Evolutionary conservation across 2,329 filamentous ascomycete species (phyloP).

Genomic region (Aspergillus flavus): DNA sequence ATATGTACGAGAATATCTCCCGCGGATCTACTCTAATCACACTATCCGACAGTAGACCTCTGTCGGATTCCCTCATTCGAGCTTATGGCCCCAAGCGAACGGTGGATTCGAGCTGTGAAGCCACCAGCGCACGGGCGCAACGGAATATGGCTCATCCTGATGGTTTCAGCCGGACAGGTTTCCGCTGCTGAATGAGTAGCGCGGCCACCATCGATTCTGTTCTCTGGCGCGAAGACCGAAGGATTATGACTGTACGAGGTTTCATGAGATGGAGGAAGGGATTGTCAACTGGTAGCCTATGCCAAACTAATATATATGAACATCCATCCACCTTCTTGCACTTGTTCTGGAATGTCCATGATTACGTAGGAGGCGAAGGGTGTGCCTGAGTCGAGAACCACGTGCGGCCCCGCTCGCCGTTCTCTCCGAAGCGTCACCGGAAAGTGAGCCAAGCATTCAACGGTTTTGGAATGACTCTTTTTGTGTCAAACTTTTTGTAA

Average conservation of each 20-base stretch:
- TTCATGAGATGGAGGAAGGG: conserved; percentile 9
- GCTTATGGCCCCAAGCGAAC: neutral
- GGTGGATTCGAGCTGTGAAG: neutral
- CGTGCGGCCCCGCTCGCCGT: conserved; percentile 12
- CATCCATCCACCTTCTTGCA: neutral
- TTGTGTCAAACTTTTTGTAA: neutral
- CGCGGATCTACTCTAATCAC: neutral
- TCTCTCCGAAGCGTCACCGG: conserved; percentile 6
- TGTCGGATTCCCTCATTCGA: neutral
- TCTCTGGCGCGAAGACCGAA: neutral
- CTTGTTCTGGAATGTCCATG: neutral
- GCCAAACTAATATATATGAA: neutral
- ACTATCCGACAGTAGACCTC: neutral
- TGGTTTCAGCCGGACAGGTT: neutral
- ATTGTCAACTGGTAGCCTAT: neutral
- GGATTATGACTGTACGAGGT: conserved; percentile 23
- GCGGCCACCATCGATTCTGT: neutral
- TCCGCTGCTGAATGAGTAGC: neutral
- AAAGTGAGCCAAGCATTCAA: neutral
- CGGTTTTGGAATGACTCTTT: neutral
- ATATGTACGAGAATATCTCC: neutral
- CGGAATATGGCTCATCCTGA: neutral
- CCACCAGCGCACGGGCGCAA: neutral
- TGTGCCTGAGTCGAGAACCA: conserved; percentile 2
- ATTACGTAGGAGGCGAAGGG: neutral